These are phyloP conservation scores for Suillus plorans DNA, from an alignment of 768 basidiomycete genomes.

Conservation along the genomic window DNA sequence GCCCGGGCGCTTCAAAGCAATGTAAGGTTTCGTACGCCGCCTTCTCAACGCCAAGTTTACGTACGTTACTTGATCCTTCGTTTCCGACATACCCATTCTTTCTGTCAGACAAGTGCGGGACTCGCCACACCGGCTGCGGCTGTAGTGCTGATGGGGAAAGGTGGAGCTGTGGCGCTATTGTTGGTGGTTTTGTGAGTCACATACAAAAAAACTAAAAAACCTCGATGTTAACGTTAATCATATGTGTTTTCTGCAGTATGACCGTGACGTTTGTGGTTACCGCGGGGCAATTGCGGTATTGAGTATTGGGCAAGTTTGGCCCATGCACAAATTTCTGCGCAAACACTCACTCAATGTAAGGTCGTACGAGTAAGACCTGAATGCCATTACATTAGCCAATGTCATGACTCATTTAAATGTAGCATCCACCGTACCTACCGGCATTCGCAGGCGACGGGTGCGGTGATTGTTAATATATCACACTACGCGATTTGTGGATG, in stretches of 20 bases:
- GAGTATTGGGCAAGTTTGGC: constrained; percentile 23
- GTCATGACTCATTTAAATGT: constrained; percentile 1
- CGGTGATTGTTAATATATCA: constrained; percentile 34
- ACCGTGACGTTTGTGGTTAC: constrained; percentile 35
- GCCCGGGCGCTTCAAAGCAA: constrained; percentile 19
- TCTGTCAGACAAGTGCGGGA: constrained; percentile 20
- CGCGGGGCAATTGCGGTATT: constrained; percentile 35
- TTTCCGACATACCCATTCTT: constrained; percentile 37
- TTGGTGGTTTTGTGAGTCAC: constrained; percentile 29
- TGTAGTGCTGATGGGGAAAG: constrained; percentile 33
- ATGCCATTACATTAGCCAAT: background rate
- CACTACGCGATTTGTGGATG: constrained; percentile 33
- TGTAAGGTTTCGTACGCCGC: constrained; percentile 1
- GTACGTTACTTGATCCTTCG: constrained; percentile 22
- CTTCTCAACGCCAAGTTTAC: background rate
- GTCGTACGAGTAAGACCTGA: constrained; percentile 30
- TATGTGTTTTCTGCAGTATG: constrained; percentile 15
- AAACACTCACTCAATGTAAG: constrained; percentile 15
- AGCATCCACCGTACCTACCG: constrained; percentile 36
- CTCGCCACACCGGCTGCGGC: constrained; percentile 34
- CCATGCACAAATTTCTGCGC: background rate
- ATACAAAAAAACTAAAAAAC: too few relatives aligned
- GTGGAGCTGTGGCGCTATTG: constrained; percentile 34
- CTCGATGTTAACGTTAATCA: background rate
- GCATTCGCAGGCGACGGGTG: constrained; percentile 28